phyloP scores from a whole-genome alignment of 139 green algal species.

The Tetraselmis striata region DNA sequence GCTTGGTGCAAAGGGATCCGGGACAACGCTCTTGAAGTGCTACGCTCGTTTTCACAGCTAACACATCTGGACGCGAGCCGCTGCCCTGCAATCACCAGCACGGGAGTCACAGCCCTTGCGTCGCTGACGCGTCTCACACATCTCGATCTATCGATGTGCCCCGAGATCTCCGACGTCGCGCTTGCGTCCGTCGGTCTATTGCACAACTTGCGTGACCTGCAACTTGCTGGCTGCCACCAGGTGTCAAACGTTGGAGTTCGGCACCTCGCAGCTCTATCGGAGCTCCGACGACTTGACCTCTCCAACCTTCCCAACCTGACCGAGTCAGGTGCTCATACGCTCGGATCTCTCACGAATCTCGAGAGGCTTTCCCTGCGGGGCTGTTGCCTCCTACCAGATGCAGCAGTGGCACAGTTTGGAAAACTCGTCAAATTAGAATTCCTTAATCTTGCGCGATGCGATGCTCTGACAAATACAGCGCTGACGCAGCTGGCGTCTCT shows the following conservation, averaged over 20 bases:
- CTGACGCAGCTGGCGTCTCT: not conserved
- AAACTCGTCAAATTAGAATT: not conserved
- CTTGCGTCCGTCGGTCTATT: not conserved
- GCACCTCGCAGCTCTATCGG: not conserved
- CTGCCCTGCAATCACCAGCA: too few species aligned
- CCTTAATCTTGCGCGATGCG: not conserved
- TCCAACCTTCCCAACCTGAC: not conserved
- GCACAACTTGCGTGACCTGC: not conserved
- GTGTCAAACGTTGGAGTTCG: not conserved
- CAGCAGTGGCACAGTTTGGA: not conserved
- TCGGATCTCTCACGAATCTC: not conserved
- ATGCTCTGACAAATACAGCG: not conserved
- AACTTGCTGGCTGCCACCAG: not conserved
- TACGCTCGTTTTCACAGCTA: not conserved
- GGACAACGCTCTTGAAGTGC: not conserved
- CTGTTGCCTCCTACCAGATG: not conserved
- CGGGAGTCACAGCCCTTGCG: too few species aligned
- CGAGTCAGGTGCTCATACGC: not conserved
- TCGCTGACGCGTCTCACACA: too few species aligned
- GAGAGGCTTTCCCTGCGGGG: not conserved
- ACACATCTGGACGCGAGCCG: too few species aligned
- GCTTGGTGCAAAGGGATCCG: not conserved
- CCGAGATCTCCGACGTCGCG: not conserved
- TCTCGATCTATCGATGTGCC: not conserved
- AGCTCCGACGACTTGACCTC: not conserved